Percentiles rank a stretch among this genome's conserved stretches.
phyloP scores from a whole-genome alignment of 1,284 basidiomycete species.

The Heliocybe sulcata region DNA sequence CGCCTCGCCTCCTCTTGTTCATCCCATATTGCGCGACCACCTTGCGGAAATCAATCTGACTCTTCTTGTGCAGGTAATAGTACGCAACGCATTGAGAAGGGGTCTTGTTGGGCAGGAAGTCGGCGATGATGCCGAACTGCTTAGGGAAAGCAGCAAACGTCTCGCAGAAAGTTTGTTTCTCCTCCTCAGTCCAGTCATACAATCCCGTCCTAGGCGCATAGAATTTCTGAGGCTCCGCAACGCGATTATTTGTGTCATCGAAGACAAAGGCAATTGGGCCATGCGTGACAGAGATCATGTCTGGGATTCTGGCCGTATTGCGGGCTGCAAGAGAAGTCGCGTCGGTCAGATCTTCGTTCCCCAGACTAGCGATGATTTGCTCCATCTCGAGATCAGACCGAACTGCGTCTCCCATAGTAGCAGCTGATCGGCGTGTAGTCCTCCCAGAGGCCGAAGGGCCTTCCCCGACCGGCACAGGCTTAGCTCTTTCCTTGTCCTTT shows the following conservation, averaged over 20 bases:
- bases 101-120: slow-evolving; percentile 80
- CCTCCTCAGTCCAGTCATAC: slow-evolving; percentile 84
- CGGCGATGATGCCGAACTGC: slow-evolving; percentile 88
- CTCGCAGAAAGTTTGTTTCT: slow-evolving; percentile 75
- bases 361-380: slow-evolving; percentile 90
- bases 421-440: slow-evolving; percentile 68
- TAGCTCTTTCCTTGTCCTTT: slow-evolving; percentile 41
- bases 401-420: slow-evolving; percentile 80
- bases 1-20: slow-evolving; percentile 53
- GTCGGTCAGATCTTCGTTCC: slow-evolving; percentile 89
- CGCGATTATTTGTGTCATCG: slow-evolving; percentile 81
- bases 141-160: slow-evolving; percentile 86
- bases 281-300: slow-evolving; percentile 77
- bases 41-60: slow-evolving; percentile 77
- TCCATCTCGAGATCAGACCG: slow-evolving; percentile 96
- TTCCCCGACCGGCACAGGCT: slow-evolving; percentile 29
- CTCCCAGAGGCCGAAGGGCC: slow-evolving; percentile 48
- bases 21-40: slow-evolving; percentile 60
- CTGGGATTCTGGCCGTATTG: slow-evolving; percentile 88
- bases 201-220: slow-evolving; percentile 68
- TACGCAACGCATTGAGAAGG: slow-evolving; percentile 86
- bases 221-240: slow-evolving; percentile 75
- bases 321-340: slow-evolving; percentile 81
- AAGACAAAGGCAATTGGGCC: slow-evolving; percentile 57
- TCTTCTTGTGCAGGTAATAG: slow-evolving; percentile 95